A percentile compares a stretch with the other conserved stretches of the same genome.
phyloP scores from a whole-genome alignment of 495 filamentous ascomycete species.

The Lophiotrema nucula region DNA sequence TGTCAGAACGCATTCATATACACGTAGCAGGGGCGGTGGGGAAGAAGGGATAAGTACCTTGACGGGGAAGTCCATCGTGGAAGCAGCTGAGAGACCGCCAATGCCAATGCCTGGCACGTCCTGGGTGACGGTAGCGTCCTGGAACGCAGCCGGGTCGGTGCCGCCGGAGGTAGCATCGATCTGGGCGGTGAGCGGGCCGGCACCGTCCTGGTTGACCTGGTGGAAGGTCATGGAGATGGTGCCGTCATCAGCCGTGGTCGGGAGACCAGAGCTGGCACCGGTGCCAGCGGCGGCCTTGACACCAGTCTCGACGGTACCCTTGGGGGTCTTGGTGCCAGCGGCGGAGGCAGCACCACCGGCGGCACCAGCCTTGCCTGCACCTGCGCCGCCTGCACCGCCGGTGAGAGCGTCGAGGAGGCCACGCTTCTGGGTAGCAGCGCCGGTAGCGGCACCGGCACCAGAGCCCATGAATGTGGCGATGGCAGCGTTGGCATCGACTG shows the following conservation, averaged over 20 bases:
- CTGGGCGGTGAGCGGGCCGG: conserved; percentile 40
- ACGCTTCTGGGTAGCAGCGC: conserved; percentile 25
- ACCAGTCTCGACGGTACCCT: conserved; percentile 32
- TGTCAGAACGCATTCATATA: not conserved
- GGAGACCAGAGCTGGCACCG: conserved; percentile 44
- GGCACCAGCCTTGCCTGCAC: not conserved
- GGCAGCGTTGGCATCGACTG: conserved; percentile 47
- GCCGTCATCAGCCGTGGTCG: conserved; percentile 55
- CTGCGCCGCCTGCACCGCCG: conserved; percentile 13
- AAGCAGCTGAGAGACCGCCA: conserved; percentile 49
- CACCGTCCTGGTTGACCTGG: conserved; percentile 46
- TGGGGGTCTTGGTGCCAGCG: conserved; percentile 32
- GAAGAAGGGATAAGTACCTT: conserved; percentile 18
- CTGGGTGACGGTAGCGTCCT: conserved; percentile 54
- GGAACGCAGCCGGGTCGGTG: conserved; percentile 52
- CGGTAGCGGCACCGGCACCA: conserved; percentile 1
- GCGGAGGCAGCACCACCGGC: conserved; percentile 7
- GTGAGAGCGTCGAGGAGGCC: conserved; percentile 24
- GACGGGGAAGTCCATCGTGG: conserved; percentile 55
- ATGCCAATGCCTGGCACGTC: conserved; percentile 56
- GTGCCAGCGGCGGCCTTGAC: conserved; percentile 28
- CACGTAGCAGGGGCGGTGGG: not conserved
- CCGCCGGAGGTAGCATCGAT: conserved; percentile 54
- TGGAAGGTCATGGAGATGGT: conserved; percentile 45
- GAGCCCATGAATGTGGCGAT: conserved; percentile 40